Evolutionary conservation across 768 basidiomycete species (phyloP), one percentile per base, ranked within the genome.

Genomic region (Tulasnella sp.): DNA sequence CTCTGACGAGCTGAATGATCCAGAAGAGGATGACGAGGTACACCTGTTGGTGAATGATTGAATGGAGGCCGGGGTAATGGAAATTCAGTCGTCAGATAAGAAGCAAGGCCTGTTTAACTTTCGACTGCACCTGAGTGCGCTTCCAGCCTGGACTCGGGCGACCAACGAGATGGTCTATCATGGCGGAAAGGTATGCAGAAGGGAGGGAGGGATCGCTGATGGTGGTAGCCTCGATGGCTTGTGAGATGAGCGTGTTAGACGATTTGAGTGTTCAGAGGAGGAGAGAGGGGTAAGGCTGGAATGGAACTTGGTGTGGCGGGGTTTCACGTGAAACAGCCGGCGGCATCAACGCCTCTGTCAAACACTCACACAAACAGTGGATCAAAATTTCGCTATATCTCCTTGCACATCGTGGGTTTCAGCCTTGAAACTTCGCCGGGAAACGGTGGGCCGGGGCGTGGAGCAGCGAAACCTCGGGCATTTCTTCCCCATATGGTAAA

Each of bases 91-190:
- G 46, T 77, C 48, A 64, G 60, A 58, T 60, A 40, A 77, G 64
- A 69, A 69, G 64, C 31, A 69, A 69, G 64, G 64, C 64, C 64
- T 69, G 41, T 40, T 80, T 42, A 72, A 54, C 16, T 58, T 64
- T 44, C 31, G 31, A 37, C 83, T 87, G 31, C 77, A 93, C 95
- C 88, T 96, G 96, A 2, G 92, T 87, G 60, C 96, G 90, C 86
- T 95, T 96, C 93, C 96, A 96, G n/a, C 92, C 91, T 16, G 94
- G 92, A 85, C 89, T 96, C 1, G 97, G 97, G 34, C 93, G 91
- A 75, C 97, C 97, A 6, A 95, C 86, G 54, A 98, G 86, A 85
- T 98, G 96, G 88, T 98, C 97, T 84, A 98, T 95, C 97, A 99
- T 99, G 12, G n/a, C 74, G 78, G 58, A 11, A 18, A 22, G 24